Conservation (phyloP, 1,284 basidiomycete species). For the Athelia psychrophila region DNA sequence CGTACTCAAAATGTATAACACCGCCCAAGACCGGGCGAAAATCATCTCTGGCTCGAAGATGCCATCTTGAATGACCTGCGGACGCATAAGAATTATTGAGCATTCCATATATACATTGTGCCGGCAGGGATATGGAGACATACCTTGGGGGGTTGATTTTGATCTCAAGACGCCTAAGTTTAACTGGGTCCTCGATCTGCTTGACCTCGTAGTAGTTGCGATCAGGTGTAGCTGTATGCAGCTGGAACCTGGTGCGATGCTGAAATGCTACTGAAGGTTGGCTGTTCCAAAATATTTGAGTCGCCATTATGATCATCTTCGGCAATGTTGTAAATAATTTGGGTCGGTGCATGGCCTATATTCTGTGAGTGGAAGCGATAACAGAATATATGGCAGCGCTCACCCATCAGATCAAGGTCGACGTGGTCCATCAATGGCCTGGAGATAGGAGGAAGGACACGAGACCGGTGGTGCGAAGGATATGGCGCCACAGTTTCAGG, state of each 20-base stretch:
- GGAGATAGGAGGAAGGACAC: conserved; percentile 73
- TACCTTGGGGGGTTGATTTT: no score
- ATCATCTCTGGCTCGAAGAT: conserved; percentile 57
- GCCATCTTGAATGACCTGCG: conserved; percentile 51
- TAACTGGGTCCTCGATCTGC: conserved; percentile 89
- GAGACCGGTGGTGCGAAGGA: conserved; percentile 61
- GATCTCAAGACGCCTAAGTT: conserved; percentile 60
- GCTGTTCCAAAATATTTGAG: conserved; percentile 63
- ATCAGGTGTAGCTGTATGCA: conserved; percentile 78
- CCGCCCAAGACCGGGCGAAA: conserved; percentile 64
- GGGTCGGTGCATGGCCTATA: conserved; percentile 80
- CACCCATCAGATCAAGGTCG: conserved; percentile 76
- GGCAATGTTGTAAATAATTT: conserved; percentile 80
- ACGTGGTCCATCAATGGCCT: conserved; percentile 77
- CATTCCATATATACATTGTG: conserved; percentile 61
- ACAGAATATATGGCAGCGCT: conserved; percentile 14
- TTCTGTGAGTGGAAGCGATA: neutral
- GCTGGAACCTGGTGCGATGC: conserved; percentile 76
- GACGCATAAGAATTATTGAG: neutral
- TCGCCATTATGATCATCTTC: conserved; percentile 57
- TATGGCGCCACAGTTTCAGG: conserved; percentile 50
- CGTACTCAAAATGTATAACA: conserved; percentile 58
- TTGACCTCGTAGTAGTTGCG: conserved; percentile 88
- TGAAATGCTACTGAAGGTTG: conserved; percentile 87
- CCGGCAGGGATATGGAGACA: conserved; percentile 60